phyloP scores from a whole-genome alignment of 148 eudicot species.

The Persicaria maculosa region DNA sequence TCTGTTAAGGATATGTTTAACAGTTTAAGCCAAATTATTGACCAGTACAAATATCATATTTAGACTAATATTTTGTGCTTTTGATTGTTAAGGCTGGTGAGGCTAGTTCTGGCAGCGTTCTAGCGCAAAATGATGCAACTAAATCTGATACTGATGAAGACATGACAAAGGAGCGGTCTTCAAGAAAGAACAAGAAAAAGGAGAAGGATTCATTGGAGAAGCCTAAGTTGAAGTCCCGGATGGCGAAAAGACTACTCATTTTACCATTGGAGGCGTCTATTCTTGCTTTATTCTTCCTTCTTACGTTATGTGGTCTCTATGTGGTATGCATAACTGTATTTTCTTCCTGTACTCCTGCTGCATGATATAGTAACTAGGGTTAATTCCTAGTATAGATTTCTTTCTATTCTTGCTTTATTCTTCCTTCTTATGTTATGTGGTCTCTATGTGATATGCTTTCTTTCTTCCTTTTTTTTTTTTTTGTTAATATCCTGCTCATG shows the following conservation, averaged over 20 bases:
- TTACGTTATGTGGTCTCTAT: conserved; percentile 86
- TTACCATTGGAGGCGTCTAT: conserved; percentile 84
- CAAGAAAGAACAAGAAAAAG: conserved; percentile 64
- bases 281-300: conserved; percentile 57
- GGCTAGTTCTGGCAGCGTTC: conserved; percentile 31
- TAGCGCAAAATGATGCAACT: conserved; percentile 31
- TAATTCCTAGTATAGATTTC: not conserved
- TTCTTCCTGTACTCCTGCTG: conserved; percentile 7
- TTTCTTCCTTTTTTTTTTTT: not conserved
- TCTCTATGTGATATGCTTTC: not conserved
- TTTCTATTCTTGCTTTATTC: not conserved
- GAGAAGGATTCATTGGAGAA: conserved; percentile 41
- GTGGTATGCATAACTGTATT: conserved; percentile 49
- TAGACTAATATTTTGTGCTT: not conserved
- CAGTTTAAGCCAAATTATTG: not conserved
- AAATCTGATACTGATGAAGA: conserved; percentile 61
- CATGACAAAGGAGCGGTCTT: conserved; percentile 44
- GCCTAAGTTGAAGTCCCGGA: conserved; percentile 42
- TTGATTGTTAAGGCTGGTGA: conserved; percentile 66
- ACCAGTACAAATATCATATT: not conserved
- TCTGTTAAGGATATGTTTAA: not conserved
- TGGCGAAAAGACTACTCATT: conserved; percentile 64
- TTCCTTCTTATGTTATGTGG: no score
- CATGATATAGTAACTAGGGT: not conserved
- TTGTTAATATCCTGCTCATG: not conserved